Percentiles rank a stretch among this genome's conserved stretches.
These are phyloP conservation scores for Chamaecyparis obtusa DNA, from an alignment of 75 land plant genomes.

Conservation along the genomic window DNA sequence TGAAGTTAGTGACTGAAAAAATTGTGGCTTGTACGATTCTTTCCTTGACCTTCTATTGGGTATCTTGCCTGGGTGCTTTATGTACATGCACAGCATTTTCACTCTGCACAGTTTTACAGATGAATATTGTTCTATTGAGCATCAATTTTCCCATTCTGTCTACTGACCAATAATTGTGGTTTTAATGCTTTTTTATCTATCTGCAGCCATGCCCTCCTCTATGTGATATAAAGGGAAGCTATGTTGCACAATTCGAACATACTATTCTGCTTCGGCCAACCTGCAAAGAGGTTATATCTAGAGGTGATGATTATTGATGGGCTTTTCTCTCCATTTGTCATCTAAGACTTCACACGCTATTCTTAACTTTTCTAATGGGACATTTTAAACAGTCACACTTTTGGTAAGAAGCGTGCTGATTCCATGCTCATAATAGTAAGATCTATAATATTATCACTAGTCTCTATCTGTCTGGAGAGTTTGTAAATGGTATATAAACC, in stretches of 20 bases:
- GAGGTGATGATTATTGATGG: conserved; percentile 82
- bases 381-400: background rate
- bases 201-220: conserved; percentile 91
- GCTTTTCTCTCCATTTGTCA: background rate
- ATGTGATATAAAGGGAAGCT: conserved; percentile 95
- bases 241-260: conserved; percentile 93
- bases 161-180: background rate
- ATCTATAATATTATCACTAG: background rate
- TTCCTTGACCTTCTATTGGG: background rate
- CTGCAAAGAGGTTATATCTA: conserved; percentile 92
- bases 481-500: background rate
- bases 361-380: background rate
- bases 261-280: conserved; percentile 92
- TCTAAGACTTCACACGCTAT: background rate
- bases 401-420: background rate
- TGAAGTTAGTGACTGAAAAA: background rate
- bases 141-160: no score
- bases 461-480: background rate
- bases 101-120: background rate
- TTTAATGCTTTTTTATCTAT: background rate
- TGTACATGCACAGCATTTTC: background rate
- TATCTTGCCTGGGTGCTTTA: background rate
- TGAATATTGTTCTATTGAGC: background rate
- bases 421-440: background rate
- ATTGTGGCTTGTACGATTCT: background rate